Evolutionary conservation across 179 eudicot species (phyloP).

Genomic region (Gypsophila paniculata): DNA sequence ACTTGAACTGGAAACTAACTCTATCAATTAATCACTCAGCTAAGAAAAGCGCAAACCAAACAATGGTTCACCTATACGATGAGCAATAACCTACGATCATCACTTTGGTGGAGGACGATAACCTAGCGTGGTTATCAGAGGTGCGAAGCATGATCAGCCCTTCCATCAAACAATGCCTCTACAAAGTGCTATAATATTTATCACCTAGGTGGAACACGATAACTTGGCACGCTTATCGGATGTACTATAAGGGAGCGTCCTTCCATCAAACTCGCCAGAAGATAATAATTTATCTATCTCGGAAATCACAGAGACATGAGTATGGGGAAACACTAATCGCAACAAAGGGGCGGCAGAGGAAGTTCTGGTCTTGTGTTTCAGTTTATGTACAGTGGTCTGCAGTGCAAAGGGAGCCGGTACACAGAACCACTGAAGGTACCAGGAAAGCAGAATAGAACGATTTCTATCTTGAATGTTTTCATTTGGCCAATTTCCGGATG

Average conservation of each 20-base stretch:
- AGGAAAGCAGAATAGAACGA: conserved; percentile 48
- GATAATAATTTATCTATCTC: conserved; percentile 39
- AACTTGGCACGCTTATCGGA: background rate
- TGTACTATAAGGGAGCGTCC: background rate
- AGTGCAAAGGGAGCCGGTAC: conserved; percentile 60
- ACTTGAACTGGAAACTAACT: background rate
- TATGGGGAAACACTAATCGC: conserved; percentile 60
- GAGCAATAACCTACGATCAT: too few relatives aligned
- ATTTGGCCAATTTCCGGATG: conserved; percentile 63
- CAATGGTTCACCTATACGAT: too few relatives aligned
- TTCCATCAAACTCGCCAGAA: conserved; percentile 13
- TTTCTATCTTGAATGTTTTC: conserved; percentile 33
- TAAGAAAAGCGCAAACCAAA: background rate
- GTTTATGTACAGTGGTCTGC: conserved; percentile 37
- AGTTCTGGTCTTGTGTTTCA: conserved; percentile 31
- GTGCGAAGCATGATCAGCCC: too few relatives aligned
- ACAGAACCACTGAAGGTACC: conserved; percentile 82
- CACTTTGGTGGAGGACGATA: too few relatives aligned
- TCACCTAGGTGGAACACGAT: background rate
- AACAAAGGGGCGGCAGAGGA: conserved; percentile 55
- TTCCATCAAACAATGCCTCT: background rate
- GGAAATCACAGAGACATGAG: conserved; percentile 47
- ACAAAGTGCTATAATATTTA: background rate
- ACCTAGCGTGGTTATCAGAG: too few relatives aligned
- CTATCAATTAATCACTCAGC: background rate